Conservation (phyloP, 164 flowering plant species). For the Cinnamomum micranthum region DNA sequence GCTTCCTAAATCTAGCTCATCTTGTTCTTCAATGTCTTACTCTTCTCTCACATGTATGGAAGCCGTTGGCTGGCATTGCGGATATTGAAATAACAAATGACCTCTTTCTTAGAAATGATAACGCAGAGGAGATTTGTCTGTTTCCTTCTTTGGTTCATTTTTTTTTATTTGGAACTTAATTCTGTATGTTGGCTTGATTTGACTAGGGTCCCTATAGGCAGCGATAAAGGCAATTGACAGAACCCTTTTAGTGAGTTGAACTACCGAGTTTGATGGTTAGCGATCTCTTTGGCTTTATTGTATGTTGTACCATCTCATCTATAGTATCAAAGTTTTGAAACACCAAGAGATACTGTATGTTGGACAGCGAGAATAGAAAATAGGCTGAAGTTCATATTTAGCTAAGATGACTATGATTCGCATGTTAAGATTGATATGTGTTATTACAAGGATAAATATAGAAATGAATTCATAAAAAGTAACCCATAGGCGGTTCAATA, state of each 20-base stretch:
- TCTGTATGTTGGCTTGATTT: background rate
- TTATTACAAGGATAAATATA: too few species aligned
- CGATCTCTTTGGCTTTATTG: too few species aligned
- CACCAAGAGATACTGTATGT: background rate
- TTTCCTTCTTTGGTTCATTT: too few species aligned
- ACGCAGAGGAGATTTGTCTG: too few species aligned
- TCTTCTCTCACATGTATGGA: background rate
- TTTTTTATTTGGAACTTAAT: background rate
- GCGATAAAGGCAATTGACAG: background rate
- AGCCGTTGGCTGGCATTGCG: background rate
- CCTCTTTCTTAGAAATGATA: background rate
- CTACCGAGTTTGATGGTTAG: too few species aligned
- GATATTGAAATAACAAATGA: background rate
- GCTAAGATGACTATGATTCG: too few species aligned
- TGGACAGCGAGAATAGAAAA: background rate
- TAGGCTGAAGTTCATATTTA: background rate
- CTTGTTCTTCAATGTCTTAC: too few species aligned
- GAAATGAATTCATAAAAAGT: too few species aligned
- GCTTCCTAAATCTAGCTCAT: too few species aligned
- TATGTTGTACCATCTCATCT: background rate
- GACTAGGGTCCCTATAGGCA: background rate
- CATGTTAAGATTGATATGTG: too few species aligned
- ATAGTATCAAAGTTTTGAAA: background rate
- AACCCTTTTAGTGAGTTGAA: background rate
- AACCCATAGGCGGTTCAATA: too few species aligned